These are phyloP conservation scores for Phaeophleospora eucalypticola DNA, from an alignment of 2,329 filamentous ascomycete species.

Conservation along the genomic window DNA sequence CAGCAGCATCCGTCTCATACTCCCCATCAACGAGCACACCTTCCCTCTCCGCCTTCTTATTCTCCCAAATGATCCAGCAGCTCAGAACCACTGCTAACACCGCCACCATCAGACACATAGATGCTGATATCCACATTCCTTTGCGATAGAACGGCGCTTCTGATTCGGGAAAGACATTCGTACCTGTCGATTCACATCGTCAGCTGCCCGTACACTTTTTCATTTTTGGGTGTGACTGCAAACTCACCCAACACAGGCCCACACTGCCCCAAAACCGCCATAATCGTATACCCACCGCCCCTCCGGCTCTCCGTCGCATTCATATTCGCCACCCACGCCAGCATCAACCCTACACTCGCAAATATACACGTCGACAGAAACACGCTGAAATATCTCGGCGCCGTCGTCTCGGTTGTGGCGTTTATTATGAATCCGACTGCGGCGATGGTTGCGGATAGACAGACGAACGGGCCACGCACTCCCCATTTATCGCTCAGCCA, in stretches of 20 bases:
- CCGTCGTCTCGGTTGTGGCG: conserved; percentile 33
- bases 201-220: too few species aligned
- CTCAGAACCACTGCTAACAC: conserved; percentile 52
- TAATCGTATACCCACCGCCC: conserved; percentile 35
- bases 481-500: conserved; percentile 37
- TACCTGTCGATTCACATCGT: conserved; percentile 51
- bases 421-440: conserved; percentile 42
- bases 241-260: conserved; percentile 60
- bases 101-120: conserved; percentile 58
- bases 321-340: conserved; percentile 39
- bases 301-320: conserved; percentile 37
- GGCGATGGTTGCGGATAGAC: conserved; percentile 33
- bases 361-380: conserved; percentile 41
- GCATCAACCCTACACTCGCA: conserved; percentile 33
- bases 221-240: conserved; percentile 21
- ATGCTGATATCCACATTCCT: conserved; percentile 58
- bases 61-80: conserved; percentile 56
- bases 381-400: conserved; percentile 36
- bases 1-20: conserved; percentile 10
- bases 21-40: conserved; percentile 25
- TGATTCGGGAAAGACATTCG: conserved; percentile 55
- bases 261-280: conserved; percentile 55
- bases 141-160: conserved; percentile 49
- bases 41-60: conserved; percentile 54
- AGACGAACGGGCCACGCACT: conserved; percentile 39